Percentiles rank a stretch among this genome's conserved stretches.
These are phyloP conservation scores for Wallacemonas sp. DNA, from an alignment of 208 protist genomes.

Conservation along the genomic window DNA sequence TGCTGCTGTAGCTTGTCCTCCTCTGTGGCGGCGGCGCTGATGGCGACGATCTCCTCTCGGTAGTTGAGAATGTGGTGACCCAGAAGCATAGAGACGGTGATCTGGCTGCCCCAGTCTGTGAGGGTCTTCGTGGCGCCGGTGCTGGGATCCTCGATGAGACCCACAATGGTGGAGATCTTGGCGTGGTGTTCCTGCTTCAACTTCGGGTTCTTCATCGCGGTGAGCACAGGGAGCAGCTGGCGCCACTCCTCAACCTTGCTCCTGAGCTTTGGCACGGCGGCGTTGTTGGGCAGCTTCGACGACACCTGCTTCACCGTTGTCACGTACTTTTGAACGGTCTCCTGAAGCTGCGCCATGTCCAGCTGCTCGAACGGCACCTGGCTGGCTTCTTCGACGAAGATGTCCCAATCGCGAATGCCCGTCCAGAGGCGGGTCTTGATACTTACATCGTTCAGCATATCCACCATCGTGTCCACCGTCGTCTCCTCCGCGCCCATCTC, in stretches of 20 bases:
- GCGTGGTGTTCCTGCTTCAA: constrained; percentile 88
- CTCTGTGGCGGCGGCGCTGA: constrained; percentile 94
- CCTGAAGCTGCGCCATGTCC: constrained; percentile 66
- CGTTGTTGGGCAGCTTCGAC: constrained; percentile 77
- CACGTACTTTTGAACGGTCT: constrained; percentile 86
- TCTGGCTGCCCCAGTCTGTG: constrained; percentile 73
- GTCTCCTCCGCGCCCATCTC: constrained; percentile 90
- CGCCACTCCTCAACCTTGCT: constrained; percentile 94
- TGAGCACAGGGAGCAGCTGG: constrained; percentile 89
- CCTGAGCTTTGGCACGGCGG: constrained; percentile 81
- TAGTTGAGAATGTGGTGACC: constrained; percentile 84
- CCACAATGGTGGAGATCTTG: constrained; percentile 76
- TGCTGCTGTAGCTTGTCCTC: constrained; percentile 97
- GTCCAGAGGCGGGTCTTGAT: constrained; percentile 89
- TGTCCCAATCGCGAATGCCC: constrained; percentile 84
- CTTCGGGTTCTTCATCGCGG: constrained; percentile 92
- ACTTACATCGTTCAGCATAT: constrained; percentile 92
- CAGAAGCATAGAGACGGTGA: constrained; percentile 91
- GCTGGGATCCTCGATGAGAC: constrained; percentile 64
- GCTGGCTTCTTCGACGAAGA: constrained; percentile 63
- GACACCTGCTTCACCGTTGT: constrained; percentile 91
- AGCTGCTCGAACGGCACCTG: constrained; percentile 78
- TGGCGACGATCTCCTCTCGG: constrained; percentile 88
- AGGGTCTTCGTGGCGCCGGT: constrained; percentile 55
- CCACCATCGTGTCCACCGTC: constrained; percentile 86